Conservation (phyloP, 768 basidiomycete species). For the Steccherinum ochraceum region DNA sequence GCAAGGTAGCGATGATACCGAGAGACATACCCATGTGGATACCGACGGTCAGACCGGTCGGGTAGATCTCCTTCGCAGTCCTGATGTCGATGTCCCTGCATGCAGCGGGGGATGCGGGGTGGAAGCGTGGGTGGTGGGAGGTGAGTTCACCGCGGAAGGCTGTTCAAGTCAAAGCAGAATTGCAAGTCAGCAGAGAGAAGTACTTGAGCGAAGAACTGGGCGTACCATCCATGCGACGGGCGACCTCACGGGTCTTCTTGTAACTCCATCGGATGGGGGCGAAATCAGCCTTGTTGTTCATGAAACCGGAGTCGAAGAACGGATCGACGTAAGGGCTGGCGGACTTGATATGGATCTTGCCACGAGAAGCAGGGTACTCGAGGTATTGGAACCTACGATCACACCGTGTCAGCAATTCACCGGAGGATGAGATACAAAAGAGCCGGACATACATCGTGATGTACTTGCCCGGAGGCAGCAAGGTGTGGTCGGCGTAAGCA, state of each 20-base stretch:
- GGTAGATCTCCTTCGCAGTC: constrained; percentile 57
- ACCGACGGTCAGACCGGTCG: constrained; percentile 57
- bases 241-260: constrained; percentile 70
- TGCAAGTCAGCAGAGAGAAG: neutral
- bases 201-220: neutral
- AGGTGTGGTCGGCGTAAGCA: constrained; percentile 65
- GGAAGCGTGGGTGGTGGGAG: constrained; percentile 71
- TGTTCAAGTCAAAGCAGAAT: too few species aligned
- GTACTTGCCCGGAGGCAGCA: constrained; percentile 67
- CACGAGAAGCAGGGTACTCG: constrained; percentile 70
- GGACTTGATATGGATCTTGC: constrained; percentile 63
- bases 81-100: constrained; percentile 57
- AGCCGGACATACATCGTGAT: constrained; percentile 46
- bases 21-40: constrained; percentile 57
- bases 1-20: neutral
- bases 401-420: too few species aligned
- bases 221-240: constrained; percentile 64
- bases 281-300: constrained; percentile 75
- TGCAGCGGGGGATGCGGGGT: constrained; percentile 59
- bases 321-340: constrained; percentile 58
- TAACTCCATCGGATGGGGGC: constrained; percentile 73
- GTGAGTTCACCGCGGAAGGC: constrained; percentile 69
- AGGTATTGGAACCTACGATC: constrained; percentile 68
- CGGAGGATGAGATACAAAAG: neutral
- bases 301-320: constrained; percentile 68